Conservation (phyloP, 2,329 filamentous ascomycete species). For the Fusarium brachygibbosum region DNA sequence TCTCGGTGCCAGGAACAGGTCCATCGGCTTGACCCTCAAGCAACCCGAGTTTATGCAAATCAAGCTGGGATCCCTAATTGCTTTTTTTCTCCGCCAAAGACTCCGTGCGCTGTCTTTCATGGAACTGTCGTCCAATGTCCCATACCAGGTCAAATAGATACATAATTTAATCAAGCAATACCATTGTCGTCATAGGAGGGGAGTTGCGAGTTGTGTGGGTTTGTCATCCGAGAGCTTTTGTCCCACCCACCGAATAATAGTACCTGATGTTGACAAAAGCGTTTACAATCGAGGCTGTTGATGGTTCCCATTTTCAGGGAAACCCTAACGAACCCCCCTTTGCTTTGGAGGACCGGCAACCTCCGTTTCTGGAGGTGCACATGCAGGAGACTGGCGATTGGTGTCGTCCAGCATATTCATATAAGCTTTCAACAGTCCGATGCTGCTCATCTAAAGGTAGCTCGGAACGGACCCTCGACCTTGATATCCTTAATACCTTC, state of each 20-base stretch:
- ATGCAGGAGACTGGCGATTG: conserved; percentile 1
- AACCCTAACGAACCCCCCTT: conserved; percentile 20
- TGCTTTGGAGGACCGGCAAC: conserved; percentile 12
- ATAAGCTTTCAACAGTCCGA: neutral
- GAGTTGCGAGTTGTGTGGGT: conserved; percentile 19
- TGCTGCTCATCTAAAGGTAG: conserved; percentile 45
- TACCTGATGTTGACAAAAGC: conserved; percentile 7
- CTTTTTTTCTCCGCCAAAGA: conserved; percentile 41
- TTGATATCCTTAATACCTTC: conserved; percentile 68
- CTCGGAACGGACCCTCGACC: conserved; percentile 64
- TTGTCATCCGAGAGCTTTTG: conserved; percentile 5
- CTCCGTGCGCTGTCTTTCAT: conserved; percentile 46
- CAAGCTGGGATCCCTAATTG: conserved; percentile 32
- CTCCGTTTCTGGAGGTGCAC: conserved; percentile 29
- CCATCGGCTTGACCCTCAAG: conserved; percentile 35
- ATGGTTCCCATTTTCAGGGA: conserved; percentile 37
- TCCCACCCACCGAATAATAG: conserved; percentile 13
- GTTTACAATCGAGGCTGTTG: conserved; percentile 13
- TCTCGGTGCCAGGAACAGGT: conserved; percentile 15
- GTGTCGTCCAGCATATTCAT: conserved; percentile 15
- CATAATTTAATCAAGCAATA: conserved; percentile 27
- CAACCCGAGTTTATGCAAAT: conserved; percentile 34
- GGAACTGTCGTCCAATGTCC: conserved; percentile 43
- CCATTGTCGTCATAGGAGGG: conserved; percentile 26
- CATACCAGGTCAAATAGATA: conserved; percentile 25